Evolutionary conservation across 2,329 filamentous ascomycete species (phyloP), one percentile per base, ranked within the genome.

Genomic region (Penicillium sp.): DNA sequence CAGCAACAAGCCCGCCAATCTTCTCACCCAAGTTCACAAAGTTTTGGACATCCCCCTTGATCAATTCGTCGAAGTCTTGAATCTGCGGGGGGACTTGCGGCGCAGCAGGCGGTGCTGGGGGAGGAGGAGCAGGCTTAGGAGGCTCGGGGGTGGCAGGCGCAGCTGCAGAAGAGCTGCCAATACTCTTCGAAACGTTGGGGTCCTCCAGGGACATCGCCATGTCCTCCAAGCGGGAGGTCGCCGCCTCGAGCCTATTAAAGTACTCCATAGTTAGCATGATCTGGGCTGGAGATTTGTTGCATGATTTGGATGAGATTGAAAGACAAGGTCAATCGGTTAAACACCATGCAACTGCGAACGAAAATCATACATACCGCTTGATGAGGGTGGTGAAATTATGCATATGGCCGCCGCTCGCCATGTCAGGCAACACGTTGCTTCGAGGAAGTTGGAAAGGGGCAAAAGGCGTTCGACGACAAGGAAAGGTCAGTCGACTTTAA

Each of bases 301-400:
- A 61, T 28, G 39, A 39, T 17, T 49, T 54, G 20, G 43, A 45
- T 17, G 7, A 38, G 1, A 58, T 59, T 55, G 25, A 56, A 56
- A 35, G 6, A 10, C n/a, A 17, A 47, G n/a, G 12, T 10, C 14
- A n/a, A 12, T 2, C 38, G 20, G 12, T 14, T 7, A 22, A n/a
- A 20, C 20, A 11, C 22, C 22, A 22, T 31, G 14, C 47, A 54
- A 10, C 31, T 28, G n/a, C 55, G 7, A 56, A 38, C 43, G 28
- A 55, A 38, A 35, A 52, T 25, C 14, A 62, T 57, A 79, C 86
- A 70, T 86, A 98, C 95, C 95, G 88, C 86, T 99, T 99, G 82
- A 99, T 97, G 72, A 99, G 86, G 56, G 95, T 99, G 38, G 92
- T 96, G 64, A 99, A 82, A 76, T 96, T 98, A 80, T 98, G 89